Conservation (phyloP, 1,284 basidiomycete genomes). For the Flammula alnicola region DNA sequence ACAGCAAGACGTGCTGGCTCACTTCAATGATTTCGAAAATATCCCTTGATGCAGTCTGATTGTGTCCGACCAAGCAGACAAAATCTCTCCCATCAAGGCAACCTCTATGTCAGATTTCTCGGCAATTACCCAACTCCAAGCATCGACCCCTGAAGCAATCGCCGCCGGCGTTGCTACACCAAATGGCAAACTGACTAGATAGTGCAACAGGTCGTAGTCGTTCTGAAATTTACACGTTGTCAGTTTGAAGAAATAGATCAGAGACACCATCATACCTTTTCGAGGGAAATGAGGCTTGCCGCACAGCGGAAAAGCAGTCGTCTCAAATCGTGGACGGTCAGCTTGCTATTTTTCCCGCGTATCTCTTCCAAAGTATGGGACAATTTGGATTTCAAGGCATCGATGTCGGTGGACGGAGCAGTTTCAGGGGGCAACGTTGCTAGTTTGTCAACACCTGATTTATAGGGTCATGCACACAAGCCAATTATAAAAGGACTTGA, state of each 20-base stretch:
- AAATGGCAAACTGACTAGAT: slow-evolving; percentile 89
- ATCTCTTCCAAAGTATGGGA: slow-evolving; percentile 70
- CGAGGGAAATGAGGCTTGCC: slow-evolving; percentile 74
- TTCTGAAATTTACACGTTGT: slow-evolving; percentile 48
- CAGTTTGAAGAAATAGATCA: neutral
- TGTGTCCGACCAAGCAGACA: slow-evolving; percentile 86
- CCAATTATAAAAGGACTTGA: slow-evolving; percentile 1
- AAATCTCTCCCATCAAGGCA: slow-evolving; percentile 84
- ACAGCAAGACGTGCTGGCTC: slow-evolving; percentile 32
- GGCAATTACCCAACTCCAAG: slow-evolving; percentile 97
- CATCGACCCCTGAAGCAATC: slow-evolving; percentile 87
- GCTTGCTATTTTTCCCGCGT: slow-evolving; percentile 67
- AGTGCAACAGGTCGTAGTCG: slow-evolving; percentile 87
- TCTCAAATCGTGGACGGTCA: slow-evolving; percentile 83
- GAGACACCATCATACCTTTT: slow-evolving; percentile 52
- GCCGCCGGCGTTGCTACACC: slow-evolving; percentile 88
- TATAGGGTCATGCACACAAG: slow-evolving; percentile 2
- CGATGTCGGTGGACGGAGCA: slow-evolving; percentile 62
- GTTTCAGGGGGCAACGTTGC: slow-evolving; percentile 64
- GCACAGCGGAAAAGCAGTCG: slow-evolving; percentile 89
- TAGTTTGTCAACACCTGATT: slow-evolving; percentile 55
- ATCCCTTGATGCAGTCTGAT: slow-evolving; percentile 81
- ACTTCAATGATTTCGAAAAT: slow-evolving; percentile 85
- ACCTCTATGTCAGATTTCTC: slow-evolving; percentile 79
- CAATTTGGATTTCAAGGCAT: slow-evolving; percentile 75